These are phyloP conservation scores for Symbiodinium natans DNA, from an alignment of 73 alveolate genomes.

Conservation along the genomic window DNA sequence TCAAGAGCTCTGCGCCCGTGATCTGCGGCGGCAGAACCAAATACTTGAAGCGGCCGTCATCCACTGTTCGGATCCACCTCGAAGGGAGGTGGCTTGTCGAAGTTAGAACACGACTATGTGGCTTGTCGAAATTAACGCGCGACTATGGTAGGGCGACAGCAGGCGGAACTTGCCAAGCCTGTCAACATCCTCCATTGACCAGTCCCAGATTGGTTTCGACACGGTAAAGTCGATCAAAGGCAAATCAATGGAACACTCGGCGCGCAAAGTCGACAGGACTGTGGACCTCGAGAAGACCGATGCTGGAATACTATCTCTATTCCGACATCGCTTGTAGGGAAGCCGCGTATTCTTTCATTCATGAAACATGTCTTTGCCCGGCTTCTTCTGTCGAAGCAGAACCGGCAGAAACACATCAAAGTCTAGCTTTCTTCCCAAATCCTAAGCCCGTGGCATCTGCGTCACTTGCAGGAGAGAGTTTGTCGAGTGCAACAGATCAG, in stretches of 20 bases:
- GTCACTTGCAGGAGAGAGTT: constrained; percentile 91
- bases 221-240: constrained; percentile 31
- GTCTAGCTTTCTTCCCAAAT: too few species aligned
- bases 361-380: too few species aligned
- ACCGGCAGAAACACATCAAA: too few species aligned
- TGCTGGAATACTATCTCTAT: too few species aligned
- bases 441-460: constrained; percentile 32
- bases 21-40: constrained; percentile 84
- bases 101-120: too few species aligned
- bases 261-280: constrained; percentile 27
- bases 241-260: constrained; percentile 77
- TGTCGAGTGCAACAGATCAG: constrained; percentile 63
- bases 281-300: constrained; percentile 51
- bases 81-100: not conserved
- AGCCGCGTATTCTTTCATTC: too few species aligned
- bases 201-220: not conserved
- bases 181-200: constrained; percentile 11
- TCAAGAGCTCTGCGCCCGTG: constrained; percentile 38
- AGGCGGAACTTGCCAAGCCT: not conserved
- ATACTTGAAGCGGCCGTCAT: constrained; percentile 86
- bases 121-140: too few species aligned
- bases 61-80: constrained; percentile 61
- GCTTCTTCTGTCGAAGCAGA: too few species aligned
- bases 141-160: too few species aligned
- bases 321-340: not conserved